Evolutionary conservation across 2,329 filamentous ascomycete species (phyloP).

Genomic region (Penicillium aurantiogriseum): DNA sequence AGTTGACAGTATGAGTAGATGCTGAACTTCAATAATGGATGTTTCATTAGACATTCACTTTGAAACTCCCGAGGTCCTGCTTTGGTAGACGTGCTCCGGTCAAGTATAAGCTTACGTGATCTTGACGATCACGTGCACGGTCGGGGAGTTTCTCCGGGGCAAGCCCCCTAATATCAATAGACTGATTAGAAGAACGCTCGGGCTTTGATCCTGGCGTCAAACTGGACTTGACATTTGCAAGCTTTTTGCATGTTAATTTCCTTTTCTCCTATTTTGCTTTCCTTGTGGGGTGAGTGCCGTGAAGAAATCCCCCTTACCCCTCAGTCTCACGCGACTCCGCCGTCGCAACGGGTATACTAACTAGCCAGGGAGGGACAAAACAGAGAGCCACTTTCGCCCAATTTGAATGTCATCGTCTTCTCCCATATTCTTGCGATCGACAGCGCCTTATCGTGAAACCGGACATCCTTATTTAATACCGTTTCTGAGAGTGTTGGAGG

Average conservation of each 20-base stretch:
- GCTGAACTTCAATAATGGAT: neutral
- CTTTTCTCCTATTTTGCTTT: conserved; percentile 11
- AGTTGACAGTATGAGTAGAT: neutral
- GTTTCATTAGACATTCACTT: neutral
- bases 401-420: conserved; percentile 22
- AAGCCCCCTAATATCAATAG: conserved; percentile 24
- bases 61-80: neutral
- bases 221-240: conserved; percentile 22
- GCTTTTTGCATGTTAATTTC: conserved; percentile 14
- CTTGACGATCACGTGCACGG: conserved; percentile 20
- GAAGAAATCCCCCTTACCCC: conserved; percentile 3
- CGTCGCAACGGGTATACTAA: conserved; percentile 25
- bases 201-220: conserved; percentile 29
- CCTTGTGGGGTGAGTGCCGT: conserved; percentile 16
- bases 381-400: conserved; percentile 13
- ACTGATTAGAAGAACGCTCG: conserved; percentile 17
- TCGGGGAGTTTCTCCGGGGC: conserved; percentile 21
- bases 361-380: conserved; percentile 22
- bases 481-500: conserved; percentile 13
- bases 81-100: too few relatives aligned
- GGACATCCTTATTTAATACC: neutral
- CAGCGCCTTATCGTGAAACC: conserved; percentile 9
- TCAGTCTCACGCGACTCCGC: conserved; percentile 7
- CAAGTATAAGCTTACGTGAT: neutral
- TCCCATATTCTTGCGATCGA: conserved; percentile 19